phyloP scores from a whole-genome alignment of 805 yeast genomes.

The Candida xiaguanensis region DNA sequence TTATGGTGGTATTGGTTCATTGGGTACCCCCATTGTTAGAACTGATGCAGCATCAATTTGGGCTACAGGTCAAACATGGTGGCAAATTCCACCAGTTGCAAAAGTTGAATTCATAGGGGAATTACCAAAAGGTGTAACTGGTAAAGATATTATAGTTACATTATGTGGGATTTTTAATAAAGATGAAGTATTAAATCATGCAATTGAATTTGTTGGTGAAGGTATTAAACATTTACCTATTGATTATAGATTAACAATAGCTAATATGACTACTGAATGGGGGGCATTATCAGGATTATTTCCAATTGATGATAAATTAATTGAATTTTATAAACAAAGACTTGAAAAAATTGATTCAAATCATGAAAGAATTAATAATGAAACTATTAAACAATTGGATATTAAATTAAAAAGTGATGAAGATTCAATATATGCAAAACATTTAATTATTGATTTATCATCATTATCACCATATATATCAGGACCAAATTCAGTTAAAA shows the following conservation, averaged over 20 bases:
- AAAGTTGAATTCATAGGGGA: slow-evolving; percentile 80
- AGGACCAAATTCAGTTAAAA: slow-evolving; percentile 97
- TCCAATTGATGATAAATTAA: slow-evolving; percentile 84
- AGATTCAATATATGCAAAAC: slow-evolving; percentile 87
- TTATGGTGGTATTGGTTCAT: slow-evolving; percentile 92
- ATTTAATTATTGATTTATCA: slow-evolving; percentile 72
- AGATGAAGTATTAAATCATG: slow-evolving; percentile 90
- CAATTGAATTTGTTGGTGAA: slow-evolving; percentile 89
- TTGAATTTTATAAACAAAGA: slow-evolving; percentile 69
- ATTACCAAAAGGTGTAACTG: slow-evolving; percentile 84
- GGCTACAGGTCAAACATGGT: slow-evolving; percentile 99
- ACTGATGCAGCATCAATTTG: slow-evolving; percentile 99
- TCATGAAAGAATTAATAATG: slow-evolving; percentile 78
- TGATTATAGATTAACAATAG: slow-evolving; percentile 87
- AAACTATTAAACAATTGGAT: slow-evolving; percentile 52
- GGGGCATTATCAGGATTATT: slow-evolving; percentile 96
- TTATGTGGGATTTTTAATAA: slow-evolving; percentile 90
- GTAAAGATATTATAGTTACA: slow-evolving; percentile 96
- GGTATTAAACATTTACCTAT: slow-evolving; percentile 66
- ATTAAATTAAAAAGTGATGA: slow-evolving; percentile 54
- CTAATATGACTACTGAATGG: slow-evolving; percentile 99
- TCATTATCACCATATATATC: slow-evolving; percentile 85
- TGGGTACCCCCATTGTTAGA: slow-evolving; percentile 97
- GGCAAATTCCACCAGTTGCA: slow-evolving; percentile 99
- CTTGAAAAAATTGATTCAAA: slow-evolving; percentile 54